Evolutionary conservation across 768 basidiomycete genomes (phyloP).

Genomic region (Trametes sanguinea): DNA sequence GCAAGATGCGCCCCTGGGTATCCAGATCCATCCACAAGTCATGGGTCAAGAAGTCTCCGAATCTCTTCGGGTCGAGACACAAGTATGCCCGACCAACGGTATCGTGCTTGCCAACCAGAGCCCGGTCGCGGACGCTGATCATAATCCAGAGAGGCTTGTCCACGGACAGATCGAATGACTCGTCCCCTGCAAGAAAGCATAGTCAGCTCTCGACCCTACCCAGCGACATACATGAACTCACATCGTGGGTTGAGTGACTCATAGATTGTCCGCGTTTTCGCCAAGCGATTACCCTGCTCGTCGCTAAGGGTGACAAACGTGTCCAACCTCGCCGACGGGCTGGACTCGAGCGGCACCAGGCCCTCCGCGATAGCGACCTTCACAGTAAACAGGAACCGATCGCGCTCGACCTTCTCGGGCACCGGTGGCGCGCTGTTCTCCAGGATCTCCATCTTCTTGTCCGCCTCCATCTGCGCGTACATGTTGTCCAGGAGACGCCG

Average conservation of each 20-base stretch:
- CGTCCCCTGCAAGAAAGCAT: constrained; percentile 69
- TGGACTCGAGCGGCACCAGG: constrained; percentile 74
- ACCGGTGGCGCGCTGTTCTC: constrained; percentile 62
- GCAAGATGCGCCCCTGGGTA: constrained; percentile 77
- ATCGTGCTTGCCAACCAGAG: constrained; percentile 90
- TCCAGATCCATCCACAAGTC: constrained; percentile 94
- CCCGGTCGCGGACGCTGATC: constrained; percentile 91
- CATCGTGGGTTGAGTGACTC: constrained; percentile 90
- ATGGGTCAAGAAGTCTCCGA: constrained; percentile 85
- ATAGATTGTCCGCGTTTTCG: constrained; percentile 95
- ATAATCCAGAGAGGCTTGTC: constrained; percentile 96
- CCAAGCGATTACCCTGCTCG: constrained; percentile 83
- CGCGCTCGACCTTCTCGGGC: constrained; percentile 66
- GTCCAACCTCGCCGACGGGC: constrained; percentile 78
- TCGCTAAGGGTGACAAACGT: constrained; percentile 95
- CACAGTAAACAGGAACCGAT: constrained; percentile 84
- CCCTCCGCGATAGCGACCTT: constrained; percentile 93
- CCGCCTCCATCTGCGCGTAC: constrained; percentile 89
- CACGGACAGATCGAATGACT: constrained; percentile 93
- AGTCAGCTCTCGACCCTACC: background rate
- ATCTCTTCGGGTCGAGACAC: constrained; percentile 86
- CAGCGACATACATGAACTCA: constrained; percentile 39
- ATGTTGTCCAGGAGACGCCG: constrained; percentile 89
- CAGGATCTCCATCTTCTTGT: constrained; percentile 74
- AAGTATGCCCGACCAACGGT: constrained; percentile 90